Evolutionary conservation across 495 filamentous ascomycete genomes (phyloP), one percentile per base, ranked within the genome.

Genomic region (Aspergillus wentii): DNA sequence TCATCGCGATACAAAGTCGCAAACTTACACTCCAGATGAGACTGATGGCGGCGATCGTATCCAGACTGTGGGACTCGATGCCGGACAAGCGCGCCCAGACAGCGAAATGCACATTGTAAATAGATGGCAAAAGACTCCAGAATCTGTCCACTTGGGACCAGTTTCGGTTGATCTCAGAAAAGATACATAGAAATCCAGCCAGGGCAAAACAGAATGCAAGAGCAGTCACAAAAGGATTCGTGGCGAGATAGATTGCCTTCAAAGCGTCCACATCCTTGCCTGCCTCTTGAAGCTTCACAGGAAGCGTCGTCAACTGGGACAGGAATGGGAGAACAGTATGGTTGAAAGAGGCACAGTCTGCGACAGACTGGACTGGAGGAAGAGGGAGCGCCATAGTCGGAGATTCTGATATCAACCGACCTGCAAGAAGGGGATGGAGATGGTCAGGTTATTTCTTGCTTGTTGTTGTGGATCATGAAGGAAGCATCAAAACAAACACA

Each of bases 131-230:
- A 33, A 99, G 66, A 55, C 85, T 86, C 94, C 94, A 99, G 46
- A 80, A 67, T 2, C 94, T 75, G 58, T 99, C 94, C 8, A 99
- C 82, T 60, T 97, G 91, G 6, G 87, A 94, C 62, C 86, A 95
- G 64, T 99, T 97, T 34, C 77, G 75, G 60, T 86, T 96, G 62
- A 90, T 62, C 60, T 97, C 92, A 18, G 85, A 80, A 2, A 74
- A 63, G 19, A 91, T 41, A 18, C 95, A 68, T 43, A 91, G 83
- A 5, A 89, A 40, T 2, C 71, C 74, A 17, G 81, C 79, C 8
- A 91, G 49, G 21, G 79, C 64, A 11, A 91, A 51, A 3, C 85
- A 78, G 44, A 94, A 69, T 1, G 79, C 82, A 45, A 92, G 68
- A 14, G 83, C 88, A 3, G 77, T 78, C 8, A 95, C 72, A 18